phyloP scores from a whole-genome alignment of 2,329 filamentous ascomycete genomes.

The Leptographium galeiforme region DNA sequence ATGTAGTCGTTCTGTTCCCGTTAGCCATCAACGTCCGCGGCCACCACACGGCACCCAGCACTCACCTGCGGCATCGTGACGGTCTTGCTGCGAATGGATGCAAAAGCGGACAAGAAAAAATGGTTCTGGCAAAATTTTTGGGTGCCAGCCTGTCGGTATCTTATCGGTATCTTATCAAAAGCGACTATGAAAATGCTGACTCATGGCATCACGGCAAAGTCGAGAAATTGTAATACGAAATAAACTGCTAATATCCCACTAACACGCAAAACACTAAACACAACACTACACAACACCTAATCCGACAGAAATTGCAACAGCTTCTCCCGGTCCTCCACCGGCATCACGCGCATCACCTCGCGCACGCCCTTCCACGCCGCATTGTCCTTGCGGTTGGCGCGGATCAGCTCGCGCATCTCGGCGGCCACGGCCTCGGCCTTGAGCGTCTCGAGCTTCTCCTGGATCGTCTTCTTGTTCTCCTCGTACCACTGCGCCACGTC shows the following conservation, averaged over 20 bases:
- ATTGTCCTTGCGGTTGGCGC: constrained; percentile 55
- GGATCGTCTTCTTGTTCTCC: constrained; percentile 73
- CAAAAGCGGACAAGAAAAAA: neutral
- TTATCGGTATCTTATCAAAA: too few relatives aligned
- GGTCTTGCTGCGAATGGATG: neutral
- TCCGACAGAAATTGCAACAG: constrained; percentile 45
- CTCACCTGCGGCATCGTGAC: constrained; percentile 11
- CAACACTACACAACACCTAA: too few relatives aligned
- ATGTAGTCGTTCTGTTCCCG: constrained; percentile 69
- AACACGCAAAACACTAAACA: too few relatives aligned
- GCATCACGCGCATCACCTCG: constrained; percentile 74
- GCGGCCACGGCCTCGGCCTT: constrained; percentile 48
- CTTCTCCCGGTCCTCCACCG: constrained; percentile 76
- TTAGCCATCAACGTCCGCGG: neutral
- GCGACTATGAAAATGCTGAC: too few relatives aligned
- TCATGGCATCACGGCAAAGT: too few relatives aligned
- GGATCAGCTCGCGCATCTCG: constrained; percentile 62
- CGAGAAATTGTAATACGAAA: too few relatives aligned
- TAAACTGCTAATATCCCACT: too few relatives aligned
- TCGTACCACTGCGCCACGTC: constrained; percentile 92
- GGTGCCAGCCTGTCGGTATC: too few relatives aligned
- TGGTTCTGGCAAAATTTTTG: neutral
- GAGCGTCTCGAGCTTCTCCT: constrained; percentile 71
- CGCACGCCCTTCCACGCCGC: constrained; percentile 75
- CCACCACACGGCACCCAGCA: neutral